These are phyloP conservation scores for Candida boidinii DNA, from an alignment of 805 yeast genomes.

Conservation along the genomic window DNA sequence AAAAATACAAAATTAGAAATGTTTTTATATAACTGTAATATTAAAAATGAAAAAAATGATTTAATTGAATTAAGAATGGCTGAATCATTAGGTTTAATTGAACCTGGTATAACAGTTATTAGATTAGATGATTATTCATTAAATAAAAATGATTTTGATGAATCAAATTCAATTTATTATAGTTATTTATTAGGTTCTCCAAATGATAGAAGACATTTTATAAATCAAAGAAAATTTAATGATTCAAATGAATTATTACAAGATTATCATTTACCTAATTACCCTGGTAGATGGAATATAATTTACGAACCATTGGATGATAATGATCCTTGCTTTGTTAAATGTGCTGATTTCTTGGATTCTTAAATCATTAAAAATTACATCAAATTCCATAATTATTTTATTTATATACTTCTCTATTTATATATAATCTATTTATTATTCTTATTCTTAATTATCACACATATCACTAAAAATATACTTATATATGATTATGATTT, in stretches of 20 bases:
- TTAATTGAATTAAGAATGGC: conserved; percentile 10
- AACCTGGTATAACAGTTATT: conserved; percentile 11
- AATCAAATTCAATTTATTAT: conserved; percentile 3
- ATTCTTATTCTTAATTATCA: too few species aligned
- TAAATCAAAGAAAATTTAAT: too few species aligned
- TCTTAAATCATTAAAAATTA: neutral
- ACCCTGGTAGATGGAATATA: conserved; percentile 17
- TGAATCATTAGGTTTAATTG: conserved; percentile 14
- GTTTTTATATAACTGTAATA: too few species aligned
- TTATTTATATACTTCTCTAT: too few species aligned
- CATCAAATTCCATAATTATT: too few species aligned
- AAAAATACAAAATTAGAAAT: too few species aligned
- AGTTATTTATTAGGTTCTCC: conserved; percentile 16
- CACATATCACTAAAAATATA: too few species aligned
- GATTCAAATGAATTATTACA: too few species aligned
- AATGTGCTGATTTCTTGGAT: conserved; percentile 3
- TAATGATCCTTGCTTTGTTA: neutral
- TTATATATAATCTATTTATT: too few species aligned
- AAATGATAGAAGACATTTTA: conserved; percentile 6
- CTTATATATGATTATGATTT: too few species aligned
- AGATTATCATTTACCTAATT: neutral
- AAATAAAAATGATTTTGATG: neutral
- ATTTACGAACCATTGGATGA: conserved; percentile 4
- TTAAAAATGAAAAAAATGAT: conserved; percentile 3
- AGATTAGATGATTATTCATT: conserved; percentile 8